A percentile compares a stretch with the other conserved stretches of the same genome.
Conservation (phyloP, 345 rosid genomes). For the Populus euphratica region DNA sequence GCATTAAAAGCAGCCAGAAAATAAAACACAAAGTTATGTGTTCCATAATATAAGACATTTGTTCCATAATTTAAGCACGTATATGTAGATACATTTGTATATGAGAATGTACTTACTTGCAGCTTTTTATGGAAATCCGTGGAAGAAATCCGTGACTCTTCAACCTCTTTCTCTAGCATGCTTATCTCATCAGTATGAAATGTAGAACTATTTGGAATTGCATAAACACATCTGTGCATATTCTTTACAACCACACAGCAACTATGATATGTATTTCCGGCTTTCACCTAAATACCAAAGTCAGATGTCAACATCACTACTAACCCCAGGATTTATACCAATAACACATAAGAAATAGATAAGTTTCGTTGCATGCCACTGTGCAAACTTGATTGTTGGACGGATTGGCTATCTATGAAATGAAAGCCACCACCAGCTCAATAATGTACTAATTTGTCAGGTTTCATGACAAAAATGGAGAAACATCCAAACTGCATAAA, state of each 20-base stretch:
- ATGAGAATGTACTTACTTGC: slow-evolving; percentile 44
- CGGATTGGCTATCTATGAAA: neutral
- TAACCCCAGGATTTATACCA: too few species aligned
- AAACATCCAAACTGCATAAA: neutral
- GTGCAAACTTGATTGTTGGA: too few species aligned
- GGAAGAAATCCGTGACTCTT: slow-evolving; percentile 58
- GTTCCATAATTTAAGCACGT: neutral
- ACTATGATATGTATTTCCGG: slow-evolving; percentile 65
- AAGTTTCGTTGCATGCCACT: too few species aligned
- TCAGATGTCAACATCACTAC: slow-evolving; percentile 2
- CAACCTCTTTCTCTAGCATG: slow-evolving; percentile 65
- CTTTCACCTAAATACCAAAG: slow-evolving; percentile 63
- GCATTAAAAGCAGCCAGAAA: slow-evolving; percentile 6
- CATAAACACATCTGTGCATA: slow-evolving; percentile 82
- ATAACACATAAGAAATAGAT: too few species aligned
- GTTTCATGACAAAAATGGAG: neutral
- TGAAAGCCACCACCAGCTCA: neutral
- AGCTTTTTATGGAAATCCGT: slow-evolving; percentile 56
- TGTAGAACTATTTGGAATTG: slow-evolving; percentile 62
- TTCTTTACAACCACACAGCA: slow-evolving; percentile 84
- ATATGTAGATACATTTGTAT: neutral
- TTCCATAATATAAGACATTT: neutral
- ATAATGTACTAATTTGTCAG: neutral
- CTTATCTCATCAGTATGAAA: slow-evolving; percentile 58
- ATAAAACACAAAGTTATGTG: neutral